Evolutionary conservation across 108 stramenopile species (phyloP).

Genomic region (Cyclostephanos tholiformis): DNA sequence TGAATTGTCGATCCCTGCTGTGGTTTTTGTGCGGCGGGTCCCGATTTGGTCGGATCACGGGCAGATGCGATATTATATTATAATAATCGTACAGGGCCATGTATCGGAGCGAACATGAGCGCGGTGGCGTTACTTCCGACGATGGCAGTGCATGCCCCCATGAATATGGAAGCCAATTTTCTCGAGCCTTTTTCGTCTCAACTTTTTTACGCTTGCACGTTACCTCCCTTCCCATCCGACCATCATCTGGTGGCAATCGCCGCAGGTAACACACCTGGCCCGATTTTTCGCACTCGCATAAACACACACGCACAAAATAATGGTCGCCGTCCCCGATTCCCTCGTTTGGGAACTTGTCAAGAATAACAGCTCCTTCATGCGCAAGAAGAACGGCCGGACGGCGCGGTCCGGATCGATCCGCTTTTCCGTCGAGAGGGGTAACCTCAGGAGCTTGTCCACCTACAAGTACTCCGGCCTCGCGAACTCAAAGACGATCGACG

Average conservation of each 20-base stretch:
- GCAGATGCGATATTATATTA: not conserved
- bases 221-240: too few relatives aligned
- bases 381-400: slow-evolving; percentile 90
- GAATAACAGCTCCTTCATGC: slow-evolving; percentile 89
- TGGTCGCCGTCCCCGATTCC: slow-evolving; percentile 81
- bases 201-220: not conserved
- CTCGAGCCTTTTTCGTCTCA: not conserved
- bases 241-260: not conserved
- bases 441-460: slow-evolving; percentile 82
- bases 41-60: not conserved
- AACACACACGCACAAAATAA: slow-evolving; percentile 49
- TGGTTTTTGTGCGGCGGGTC: not conserved
- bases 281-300: not conserved
- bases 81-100: not conserved
- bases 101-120: not conserved
- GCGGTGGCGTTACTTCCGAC: not conserved
- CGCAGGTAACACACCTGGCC: not conserved
- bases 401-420: slow-evolving; percentile 82
- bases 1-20: not conserved
- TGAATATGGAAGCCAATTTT: not conserved
- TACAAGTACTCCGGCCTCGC: slow-evolving; percentile 95
- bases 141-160: not conserved
- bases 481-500: slow-evolving; percentile 84
- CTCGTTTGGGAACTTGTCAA: slow-evolving; percentile 92
- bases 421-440: slow-evolving; percentile 89